Percentiles rank a stretch among this genome's conserved stretches.
These are phyloP conservation scores for Epichloe aotearoae DNA, from an alignment of 2,329 filamentous ascomycete genomes.

Conservation along the genomic window DNA sequence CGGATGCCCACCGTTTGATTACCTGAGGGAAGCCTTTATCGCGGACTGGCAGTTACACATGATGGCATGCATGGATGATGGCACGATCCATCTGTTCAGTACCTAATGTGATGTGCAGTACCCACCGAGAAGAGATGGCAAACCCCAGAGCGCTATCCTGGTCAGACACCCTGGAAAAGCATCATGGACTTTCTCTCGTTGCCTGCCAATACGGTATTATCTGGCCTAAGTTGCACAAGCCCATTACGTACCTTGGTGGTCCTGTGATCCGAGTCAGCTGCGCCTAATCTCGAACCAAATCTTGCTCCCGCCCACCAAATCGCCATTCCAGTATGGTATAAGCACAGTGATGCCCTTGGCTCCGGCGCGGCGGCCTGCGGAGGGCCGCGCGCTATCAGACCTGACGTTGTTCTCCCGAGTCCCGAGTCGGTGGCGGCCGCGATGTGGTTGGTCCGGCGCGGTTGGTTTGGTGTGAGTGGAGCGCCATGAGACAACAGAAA, in stretches of 20 bases:
- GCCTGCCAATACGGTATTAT: not conserved
- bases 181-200: not conserved
- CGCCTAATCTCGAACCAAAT: not conserved
- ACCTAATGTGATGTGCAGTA: not conserved
- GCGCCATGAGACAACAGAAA: constrained; percentile 1
- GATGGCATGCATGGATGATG: not conserved
- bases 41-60: not conserved
- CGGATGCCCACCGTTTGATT: not conserved
- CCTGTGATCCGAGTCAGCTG: constrained; percentile 9
- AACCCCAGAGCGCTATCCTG: not conserved
- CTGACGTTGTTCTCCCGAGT: not conserved
- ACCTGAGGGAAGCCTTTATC: not conserved
- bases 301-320: not conserved
- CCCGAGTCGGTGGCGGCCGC: constrained; percentile 2
- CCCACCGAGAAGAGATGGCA: not conserved
- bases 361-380: constrained; percentile 1
- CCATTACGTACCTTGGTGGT: constrained; percentile 7
- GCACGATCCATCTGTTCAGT: not conserved
- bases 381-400: not conserved
- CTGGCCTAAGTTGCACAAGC: constrained; percentile 1
- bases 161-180: not conserved
- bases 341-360: not conserved
- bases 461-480: constrained; percentile 1
- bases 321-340: not conserved
- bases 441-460: constrained; percentile 2